phyloP scores from a whole-genome alignment of 2,329 filamentous ascomycete species.

The Graphilbum fragrans region DNA sequence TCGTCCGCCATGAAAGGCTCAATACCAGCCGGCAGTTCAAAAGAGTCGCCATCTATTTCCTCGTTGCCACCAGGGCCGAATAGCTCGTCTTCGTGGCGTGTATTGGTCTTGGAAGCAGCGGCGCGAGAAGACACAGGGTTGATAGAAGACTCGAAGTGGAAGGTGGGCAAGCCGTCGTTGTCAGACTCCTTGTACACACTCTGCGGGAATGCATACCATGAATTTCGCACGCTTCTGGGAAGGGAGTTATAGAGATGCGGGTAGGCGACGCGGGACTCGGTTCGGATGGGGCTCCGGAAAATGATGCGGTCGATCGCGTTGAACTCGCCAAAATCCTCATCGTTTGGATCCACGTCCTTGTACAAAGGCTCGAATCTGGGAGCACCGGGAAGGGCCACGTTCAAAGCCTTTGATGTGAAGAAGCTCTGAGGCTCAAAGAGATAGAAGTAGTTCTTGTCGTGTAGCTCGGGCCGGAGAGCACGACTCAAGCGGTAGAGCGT shows the following conservation, averaged over 20 bases:
- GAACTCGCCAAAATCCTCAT: slow-evolving; percentile 98
- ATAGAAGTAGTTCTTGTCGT: slow-evolving; percentile 96
- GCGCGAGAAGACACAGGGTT: slow-evolving; percentile 95
- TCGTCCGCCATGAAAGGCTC: slow-evolving; percentile 87
- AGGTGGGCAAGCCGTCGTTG: slow-evolving; percentile 80
- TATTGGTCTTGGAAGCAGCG: slow-evolving; percentile 81
- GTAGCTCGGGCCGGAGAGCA: slow-evolving; percentile 79
- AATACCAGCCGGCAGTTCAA: slow-evolving; percentile 66
- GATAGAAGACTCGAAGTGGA: slow-evolving; percentile 96
- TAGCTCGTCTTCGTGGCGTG: slow-evolving; percentile 87
- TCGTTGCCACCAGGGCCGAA: slow-evolving; percentile 72
- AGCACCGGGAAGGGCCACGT: slow-evolving; percentile 94
- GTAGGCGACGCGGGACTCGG: slow-evolving; percentile 89
- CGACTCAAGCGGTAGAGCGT: slow-evolving; percentile 85
- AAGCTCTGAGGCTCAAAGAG: slow-evolving; percentile 95
- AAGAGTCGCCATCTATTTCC: slow-evolving; percentile 66
- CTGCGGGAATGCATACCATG: slow-evolving; percentile 91
- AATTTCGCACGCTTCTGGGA: slow-evolving; percentile 82
- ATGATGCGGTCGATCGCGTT: slow-evolving; percentile 99
- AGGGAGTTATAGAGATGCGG: slow-evolving; percentile 95
- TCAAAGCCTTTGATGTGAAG: slow-evolving; percentile 89
- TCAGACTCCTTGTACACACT: slow-evolving; percentile 82
- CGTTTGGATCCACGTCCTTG: slow-evolving; percentile 97
- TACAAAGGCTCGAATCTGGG: slow-evolving; percentile 94
- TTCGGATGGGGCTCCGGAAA: slow-evolving; percentile 87